Evolutionary conservation across 805 yeast genomes (phyloP).

Genomic region (Ogataea pignaliae): DNA sequence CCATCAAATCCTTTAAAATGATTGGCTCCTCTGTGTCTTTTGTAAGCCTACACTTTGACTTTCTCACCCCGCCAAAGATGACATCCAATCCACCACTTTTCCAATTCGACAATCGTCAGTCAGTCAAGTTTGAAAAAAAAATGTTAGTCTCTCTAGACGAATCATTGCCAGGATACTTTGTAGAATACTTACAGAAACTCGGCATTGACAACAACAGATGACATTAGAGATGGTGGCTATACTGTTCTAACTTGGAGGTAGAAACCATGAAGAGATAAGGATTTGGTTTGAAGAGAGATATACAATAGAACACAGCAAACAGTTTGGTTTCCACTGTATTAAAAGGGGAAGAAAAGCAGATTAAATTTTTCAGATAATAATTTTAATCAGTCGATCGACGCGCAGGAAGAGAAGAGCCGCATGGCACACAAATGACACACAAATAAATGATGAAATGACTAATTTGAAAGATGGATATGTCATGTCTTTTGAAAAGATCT

Average conservation of each 20-base stretch:
- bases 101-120: not conserved
- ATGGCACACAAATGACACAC: too few relatives aligned
- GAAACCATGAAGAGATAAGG: too few relatives aligned
- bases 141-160: not conserved
- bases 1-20: conserved; percentile 46
- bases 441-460: too few relatives aligned
- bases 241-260: too few relatives aligned
- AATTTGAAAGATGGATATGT: too few relatives aligned
- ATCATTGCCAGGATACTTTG: conserved; percentile 1
- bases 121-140: not conserved
- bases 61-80: conserved; percentile 57
- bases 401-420: too few relatives aligned
- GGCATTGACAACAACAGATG: conserved; percentile 34
- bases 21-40: conserved; percentile 29
- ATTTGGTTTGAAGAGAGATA: too few relatives aligned
- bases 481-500: too few relatives aligned
- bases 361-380: not conserved
- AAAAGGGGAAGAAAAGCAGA: not conserved
- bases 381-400: not conserved
- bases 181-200: conserved; percentile 36
- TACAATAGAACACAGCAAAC: too few relatives aligned
- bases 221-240: conserved; percentile 4
- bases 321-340: not conserved
- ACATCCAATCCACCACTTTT: conserved; percentile 80
- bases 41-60: conserved; percentile 45